Percentiles rank a stretch among this genome's conserved stretches.
Conservation (phyloP, 164 flowering plant species). For the Chimonanthus praecox region DNA sequence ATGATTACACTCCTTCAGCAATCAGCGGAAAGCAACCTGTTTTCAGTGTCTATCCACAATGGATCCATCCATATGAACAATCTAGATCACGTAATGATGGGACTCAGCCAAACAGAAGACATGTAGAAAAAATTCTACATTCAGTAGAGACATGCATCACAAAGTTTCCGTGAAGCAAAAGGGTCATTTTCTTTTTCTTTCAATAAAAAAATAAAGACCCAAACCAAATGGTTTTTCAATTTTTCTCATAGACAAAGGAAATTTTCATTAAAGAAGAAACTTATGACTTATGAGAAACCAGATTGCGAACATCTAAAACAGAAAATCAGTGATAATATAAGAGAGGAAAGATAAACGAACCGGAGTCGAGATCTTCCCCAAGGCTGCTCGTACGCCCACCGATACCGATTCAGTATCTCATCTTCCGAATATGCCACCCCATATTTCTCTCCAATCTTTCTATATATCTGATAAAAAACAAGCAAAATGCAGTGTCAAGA, state of each 20-base stretch:
- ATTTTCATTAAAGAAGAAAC: background rate
- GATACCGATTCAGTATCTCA: constrained; percentile 76
- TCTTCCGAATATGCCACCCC: constrained; percentile 79
- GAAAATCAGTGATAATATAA: background rate
- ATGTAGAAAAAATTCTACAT: background rate
- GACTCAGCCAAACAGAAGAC: too few relatives aligned
- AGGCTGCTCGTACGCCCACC: constrained; percentile 91
- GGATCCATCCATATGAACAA: too few relatives aligned
- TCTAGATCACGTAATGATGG: too few relatives aligned
- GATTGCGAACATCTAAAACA: background rate
- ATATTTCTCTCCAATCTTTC: constrained; percentile 87
- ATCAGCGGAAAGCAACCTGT: background rate
- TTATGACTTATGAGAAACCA: too few relatives aligned
- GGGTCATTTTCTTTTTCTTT: too few relatives aligned
- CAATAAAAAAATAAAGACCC: background rate
- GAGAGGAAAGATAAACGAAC: constrained; percentile 21
- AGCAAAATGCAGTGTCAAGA: background rate
- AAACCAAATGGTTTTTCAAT: background rate
- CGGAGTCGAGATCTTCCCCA: constrained; percentile 94
- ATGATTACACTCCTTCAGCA: background rate
- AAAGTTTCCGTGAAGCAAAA: background rate
- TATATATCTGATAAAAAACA: constrained; percentile 53
- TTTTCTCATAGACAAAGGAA: background rate
- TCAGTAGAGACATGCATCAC: background rate
- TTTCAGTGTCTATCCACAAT: too few relatives aligned